Conservation (phyloP, 73 alveolate species). For the Diophrys appendiculata region DNA sequence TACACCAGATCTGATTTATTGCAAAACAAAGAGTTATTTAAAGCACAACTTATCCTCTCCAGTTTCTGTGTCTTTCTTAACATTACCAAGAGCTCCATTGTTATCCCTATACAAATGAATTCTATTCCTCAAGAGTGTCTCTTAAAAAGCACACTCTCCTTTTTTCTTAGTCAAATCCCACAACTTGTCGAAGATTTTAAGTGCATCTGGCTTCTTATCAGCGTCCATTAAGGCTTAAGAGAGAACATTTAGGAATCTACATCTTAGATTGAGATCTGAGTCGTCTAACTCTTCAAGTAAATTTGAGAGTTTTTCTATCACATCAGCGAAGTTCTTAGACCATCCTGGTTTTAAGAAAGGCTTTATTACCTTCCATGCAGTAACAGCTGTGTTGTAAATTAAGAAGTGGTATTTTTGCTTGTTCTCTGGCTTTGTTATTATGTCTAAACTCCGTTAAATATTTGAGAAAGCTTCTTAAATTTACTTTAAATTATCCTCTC, state of each 20-base stretch:
- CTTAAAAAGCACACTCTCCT: conserved; percentile 95
- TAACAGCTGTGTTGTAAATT: conserved; percentile 93
- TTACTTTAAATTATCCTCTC: conserved; percentile 90
- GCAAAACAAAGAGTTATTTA: conserved; percentile 82
- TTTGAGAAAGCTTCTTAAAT: conserved; percentile 79
- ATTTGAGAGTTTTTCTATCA: conserved; percentile 88
- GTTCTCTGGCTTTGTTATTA: conserved; percentile 94
- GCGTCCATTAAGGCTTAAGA: conserved; percentile 93
- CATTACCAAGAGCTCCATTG: conserved; percentile 90
- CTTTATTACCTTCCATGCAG: conserved; percentile 88
- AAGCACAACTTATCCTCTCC: conserved; percentile 85
- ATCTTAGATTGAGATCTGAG: conserved; percentile 95
- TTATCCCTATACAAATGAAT: conserved; percentile 97
- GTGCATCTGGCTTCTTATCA: conserved; percentile 96
- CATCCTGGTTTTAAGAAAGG: conserved; percentile 88
- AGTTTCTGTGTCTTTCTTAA: conserved; percentile 95
- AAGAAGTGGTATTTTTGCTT: conserved; percentile 90
- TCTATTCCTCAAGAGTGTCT: conserved; percentile 90
- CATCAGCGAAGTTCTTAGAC: conserved; percentile 89
- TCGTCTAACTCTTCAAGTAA: conserved; percentile 98
- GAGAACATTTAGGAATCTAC: conserved; percentile 80
- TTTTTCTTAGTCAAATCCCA: conserved; percentile 96
- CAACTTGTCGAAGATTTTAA: conserved; percentile 92
- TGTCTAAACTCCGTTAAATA: conserved; percentile 91
- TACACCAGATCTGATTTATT: conserved; percentile 93